These are phyloP conservation scores for Isoetes engelmannii DNA, from an alignment of 83 land plant genomes.

Conservation along the genomic window DNA sequence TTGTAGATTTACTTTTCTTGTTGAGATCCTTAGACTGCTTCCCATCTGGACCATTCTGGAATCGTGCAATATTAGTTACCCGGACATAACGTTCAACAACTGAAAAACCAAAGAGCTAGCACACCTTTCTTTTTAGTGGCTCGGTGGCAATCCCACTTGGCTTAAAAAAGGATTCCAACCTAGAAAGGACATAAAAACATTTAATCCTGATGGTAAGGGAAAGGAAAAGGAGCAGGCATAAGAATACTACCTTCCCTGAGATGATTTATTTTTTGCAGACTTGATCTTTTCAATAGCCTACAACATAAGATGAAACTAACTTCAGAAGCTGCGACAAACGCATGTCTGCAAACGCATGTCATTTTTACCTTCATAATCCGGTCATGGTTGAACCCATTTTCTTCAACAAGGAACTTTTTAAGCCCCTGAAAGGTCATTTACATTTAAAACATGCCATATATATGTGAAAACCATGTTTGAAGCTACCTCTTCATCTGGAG, in stretches of 20 bases:
- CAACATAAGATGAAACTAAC: background rate
- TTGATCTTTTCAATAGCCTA: conserved; percentile 87
- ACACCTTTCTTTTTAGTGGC: conserved; percentile 61
- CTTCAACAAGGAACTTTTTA: conserved; percentile 66
- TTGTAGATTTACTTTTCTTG: too few species aligned
- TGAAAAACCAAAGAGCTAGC: background rate
- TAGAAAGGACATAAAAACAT: conserved; percentile 12
- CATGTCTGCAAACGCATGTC: background rate
- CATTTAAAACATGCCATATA: background rate
- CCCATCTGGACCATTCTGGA: too few species aligned
- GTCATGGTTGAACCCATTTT: conserved; percentile 88
- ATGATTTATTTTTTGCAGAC: conserved; percentile 72
- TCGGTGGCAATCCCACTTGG: conserved; percentile 39
- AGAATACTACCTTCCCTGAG: conserved; percentile 60
- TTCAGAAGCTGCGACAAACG: background rate
- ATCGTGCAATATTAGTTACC: too few species aligned
- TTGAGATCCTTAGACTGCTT: too few species aligned
- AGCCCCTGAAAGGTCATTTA: conserved; percentile 45
- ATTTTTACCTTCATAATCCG: conserved; percentile 72
- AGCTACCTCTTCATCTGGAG: conserved; percentile 86
- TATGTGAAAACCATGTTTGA: background rate
- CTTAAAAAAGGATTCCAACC: conserved; percentile 75
- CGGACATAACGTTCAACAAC: background rate
- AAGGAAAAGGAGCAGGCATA: background rate
- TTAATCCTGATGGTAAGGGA: background rate